Evolutionary conservation across 2,329 filamentous ascomycete genomes (phyloP).

Genomic region (Calonectria hawksworthii): DNA sequence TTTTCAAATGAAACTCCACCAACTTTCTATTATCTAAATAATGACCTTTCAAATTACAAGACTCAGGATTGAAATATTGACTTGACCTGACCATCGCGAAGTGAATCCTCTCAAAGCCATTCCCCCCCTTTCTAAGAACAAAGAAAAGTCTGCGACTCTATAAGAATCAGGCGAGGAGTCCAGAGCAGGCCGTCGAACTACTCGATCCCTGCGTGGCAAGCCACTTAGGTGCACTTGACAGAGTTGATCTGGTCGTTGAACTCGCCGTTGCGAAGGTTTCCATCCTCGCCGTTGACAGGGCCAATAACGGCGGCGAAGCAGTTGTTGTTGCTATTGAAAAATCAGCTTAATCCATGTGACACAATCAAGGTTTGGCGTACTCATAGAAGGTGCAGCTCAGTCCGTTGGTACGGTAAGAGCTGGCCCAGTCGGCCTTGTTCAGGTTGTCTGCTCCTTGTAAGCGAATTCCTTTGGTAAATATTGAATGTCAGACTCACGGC

Average conservation of each 20-base stretch:
- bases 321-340: background rate
- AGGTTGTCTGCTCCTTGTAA: background rate
- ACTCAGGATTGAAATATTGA: background rate
- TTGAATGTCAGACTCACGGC: background rate
- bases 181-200: background rate
- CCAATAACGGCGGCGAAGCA: background rate
- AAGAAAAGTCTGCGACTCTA: background rate
- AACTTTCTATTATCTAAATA: background rate
- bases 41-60: background rate
- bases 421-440: background rate
- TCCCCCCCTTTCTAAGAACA: background rate
- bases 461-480: background rate
- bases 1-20: background rate
- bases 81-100: background rate
- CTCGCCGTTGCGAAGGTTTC: background rate
- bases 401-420: background rate
- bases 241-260: conserved; percentile 1
- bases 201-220: background rate
- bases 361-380: background rate
- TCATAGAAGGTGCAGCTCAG: background rate
- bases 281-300: background rate
- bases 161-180: background rate
- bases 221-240: background rate
- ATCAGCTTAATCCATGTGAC: background rate
- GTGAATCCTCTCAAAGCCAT: background rate